These are phyloP conservation scores for Kwoniella mangroviensis DNA, from an alignment of 768 basidiomycete species.

Conservation along the genomic window DNA sequence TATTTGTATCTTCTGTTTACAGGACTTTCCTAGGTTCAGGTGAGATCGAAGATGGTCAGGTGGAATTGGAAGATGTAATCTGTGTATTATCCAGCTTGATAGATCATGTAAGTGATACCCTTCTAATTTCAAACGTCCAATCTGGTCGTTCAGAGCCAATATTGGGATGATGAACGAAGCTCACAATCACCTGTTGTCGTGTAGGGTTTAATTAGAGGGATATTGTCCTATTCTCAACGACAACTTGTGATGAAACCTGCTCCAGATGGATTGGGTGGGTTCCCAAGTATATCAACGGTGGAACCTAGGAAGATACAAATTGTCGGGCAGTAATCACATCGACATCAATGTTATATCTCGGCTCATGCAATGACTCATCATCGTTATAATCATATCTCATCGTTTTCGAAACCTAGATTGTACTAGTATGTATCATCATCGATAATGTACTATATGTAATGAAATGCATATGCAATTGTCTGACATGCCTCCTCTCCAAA, in stretches of 20 bases:
- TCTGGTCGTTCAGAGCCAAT: neutral
- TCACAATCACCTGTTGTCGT: neutral
- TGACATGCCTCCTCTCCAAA: neutral
- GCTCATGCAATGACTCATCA: neutral
- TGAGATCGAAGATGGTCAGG: constrained; percentile 45
- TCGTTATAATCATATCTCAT: neutral
- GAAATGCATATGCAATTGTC: constrained; percentile 10
- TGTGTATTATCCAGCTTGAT: constrained; percentile 49
- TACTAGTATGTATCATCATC: neutral
- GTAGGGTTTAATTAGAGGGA: constrained; percentile 44
- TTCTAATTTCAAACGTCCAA: no score
- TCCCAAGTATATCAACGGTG: constrained; percentile 42
- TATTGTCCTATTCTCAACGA: constrained; percentile 42
- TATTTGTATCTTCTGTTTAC: constrained; percentile 35
- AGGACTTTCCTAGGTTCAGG: constrained; percentile 35
- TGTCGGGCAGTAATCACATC: neutral
- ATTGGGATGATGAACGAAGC: neutral
- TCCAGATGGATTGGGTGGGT: constrained; percentile 46
- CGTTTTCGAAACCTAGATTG: neutral
- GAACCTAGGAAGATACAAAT: constrained; percentile 25
- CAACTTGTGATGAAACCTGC: constrained; percentile 43
- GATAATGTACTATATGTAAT: neutral
- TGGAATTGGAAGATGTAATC: constrained; percentile 53
- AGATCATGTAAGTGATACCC: constrained; percentile 42
- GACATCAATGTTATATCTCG: no score